These are phyloP conservation scores for Gautieria morchelliformis DNA, from an alignment of 768 basidiomycete genomes.

Conservation along the genomic window DNA sequence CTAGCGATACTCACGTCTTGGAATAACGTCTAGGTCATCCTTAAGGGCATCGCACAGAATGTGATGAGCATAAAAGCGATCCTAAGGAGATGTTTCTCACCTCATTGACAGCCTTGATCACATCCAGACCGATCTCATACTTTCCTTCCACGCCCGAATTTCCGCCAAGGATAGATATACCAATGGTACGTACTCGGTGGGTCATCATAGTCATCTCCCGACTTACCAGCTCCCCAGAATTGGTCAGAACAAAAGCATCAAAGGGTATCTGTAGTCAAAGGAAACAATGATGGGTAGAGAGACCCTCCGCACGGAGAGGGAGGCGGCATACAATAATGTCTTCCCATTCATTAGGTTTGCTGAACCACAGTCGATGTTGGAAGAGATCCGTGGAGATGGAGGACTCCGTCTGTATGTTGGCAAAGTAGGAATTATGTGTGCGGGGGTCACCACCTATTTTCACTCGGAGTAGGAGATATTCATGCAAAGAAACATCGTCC, in stretches of 20 bases:
- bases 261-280: slow-evolving; percentile 62
- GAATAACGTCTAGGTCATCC: slow-evolving; percentile 5
- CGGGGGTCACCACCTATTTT: slow-evolving; percentile 68
- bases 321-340: slow-evolving; percentile 56
- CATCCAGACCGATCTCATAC: slow-evolving; percentile 78
- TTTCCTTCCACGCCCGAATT: slow-evolving; percentile 64
- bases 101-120: slow-evolving; percentile 72
- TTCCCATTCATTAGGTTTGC: slow-evolving; percentile 65
- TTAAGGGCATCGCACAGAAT: neutral
- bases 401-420: slow-evolving; percentile 88
- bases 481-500: slow-evolving; percentile 77
- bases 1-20: neutral
- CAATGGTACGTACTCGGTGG: slow-evolving; percentile 68
- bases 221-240: slow-evolving; percentile 58
- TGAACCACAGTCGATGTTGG: slow-evolving; percentile 87
- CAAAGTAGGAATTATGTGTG: slow-evolving; percentile 79
- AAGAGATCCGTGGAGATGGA: slow-evolving; percentile 73
- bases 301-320: neutral
- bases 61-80: too few species aligned
- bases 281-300: slow-evolving; percentile 10
- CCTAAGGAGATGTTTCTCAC: slow-evolving; percentile 14
- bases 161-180: slow-evolving; percentile 81
- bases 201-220: slow-evolving; percentile 65
- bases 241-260: slow-evolving; percentile 62
- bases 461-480: slow-evolving; percentile 72